Conservation (phyloP, 2,329 filamentous ascomycete genomes). For the Aspergillus novofumigatus region DNA sequence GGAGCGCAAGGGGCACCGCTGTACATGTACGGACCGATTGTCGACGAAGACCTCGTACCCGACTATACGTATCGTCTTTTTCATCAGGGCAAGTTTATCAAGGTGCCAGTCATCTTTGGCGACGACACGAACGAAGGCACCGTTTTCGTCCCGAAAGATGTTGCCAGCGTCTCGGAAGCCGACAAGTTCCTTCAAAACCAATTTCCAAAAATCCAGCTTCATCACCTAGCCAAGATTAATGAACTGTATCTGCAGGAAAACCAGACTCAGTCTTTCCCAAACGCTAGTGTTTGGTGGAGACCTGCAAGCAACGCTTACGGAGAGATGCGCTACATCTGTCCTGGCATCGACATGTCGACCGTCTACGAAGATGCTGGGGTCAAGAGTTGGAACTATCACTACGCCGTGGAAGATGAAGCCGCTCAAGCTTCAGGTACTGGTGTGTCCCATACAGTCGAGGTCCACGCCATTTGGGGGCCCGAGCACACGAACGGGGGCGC, state of each 20-base stretch:
- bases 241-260: constrained; percentile 52
- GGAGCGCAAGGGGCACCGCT: constrained; percentile 41
- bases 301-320: constrained; percentile 58
- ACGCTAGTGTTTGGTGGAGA: constrained; percentile 54
- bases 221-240: constrained; percentile 52
- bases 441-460: constrained; percentile 64
- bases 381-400: constrained; percentile 64
- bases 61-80: constrained; percentile 50
- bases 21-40: constrained; percentile 49
- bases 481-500: constrained; percentile 47
- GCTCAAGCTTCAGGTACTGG: constrained; percentile 55
- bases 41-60: constrained; percentile 50
- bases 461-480: constrained; percentile 64
- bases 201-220: constrained; percentile 51
- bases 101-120: constrained; percentile 54
- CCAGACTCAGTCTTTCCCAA: constrained; percentile 43
- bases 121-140: constrained; percentile 65
- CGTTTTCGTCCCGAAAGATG: constrained; percentile 51
- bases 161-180: constrained; percentile 46
- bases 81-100: constrained; percentile 46
- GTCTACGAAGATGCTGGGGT: constrained; percentile 31
- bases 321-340: constrained; percentile 63
- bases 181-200: constrained; percentile 56
- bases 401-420: constrained; percentile 59
- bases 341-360: constrained; percentile 53